Conservation (phyloP, 345 rosid species). For the Anastatica hierochuntica region DNA sequence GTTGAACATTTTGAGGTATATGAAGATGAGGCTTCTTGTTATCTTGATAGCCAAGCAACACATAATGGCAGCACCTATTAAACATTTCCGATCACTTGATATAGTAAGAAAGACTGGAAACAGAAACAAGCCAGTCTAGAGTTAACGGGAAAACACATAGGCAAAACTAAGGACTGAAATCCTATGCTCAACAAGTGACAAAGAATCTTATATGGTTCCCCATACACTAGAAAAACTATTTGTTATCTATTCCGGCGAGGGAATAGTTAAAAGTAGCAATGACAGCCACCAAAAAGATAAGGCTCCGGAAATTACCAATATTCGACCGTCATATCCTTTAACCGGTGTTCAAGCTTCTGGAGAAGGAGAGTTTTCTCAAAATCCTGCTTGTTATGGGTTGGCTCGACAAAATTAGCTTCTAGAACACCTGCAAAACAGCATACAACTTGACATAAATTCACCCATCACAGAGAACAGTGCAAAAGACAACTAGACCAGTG, state of each 20-base stretch:
- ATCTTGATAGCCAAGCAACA: slow-evolving; percentile 65
- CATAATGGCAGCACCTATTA: slow-evolving; percentile 70
- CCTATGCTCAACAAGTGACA: slow-evolving; percentile 5
- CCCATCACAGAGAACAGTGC: neutral
- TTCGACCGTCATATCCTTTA: slow-evolving; percentile 88
- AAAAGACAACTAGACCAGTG: neutral
- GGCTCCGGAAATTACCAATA: slow-evolving; percentile 49
- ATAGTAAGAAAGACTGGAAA: slow-evolving; percentile 4
- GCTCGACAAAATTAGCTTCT: slow-evolving; percentile 90
- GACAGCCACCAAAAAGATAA: neutral
- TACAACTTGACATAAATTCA: slow-evolving; percentile 4
- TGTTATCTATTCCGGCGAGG: neutral
- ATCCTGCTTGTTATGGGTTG: slow-evolving; percentile 94
- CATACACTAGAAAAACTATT: slow-evolving; percentile 8
- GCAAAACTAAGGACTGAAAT: neutral
- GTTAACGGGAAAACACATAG: neutral
- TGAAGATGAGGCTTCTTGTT: slow-evolving; percentile 34
- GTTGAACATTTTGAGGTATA: slow-evolving; percentile 17
- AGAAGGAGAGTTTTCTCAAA: slow-evolving; percentile 92
- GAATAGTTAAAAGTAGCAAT: neutral
- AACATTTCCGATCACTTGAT: slow-evolving; percentile 14
- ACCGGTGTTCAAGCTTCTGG: slow-evolving; percentile 84
- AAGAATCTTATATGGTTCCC: neutral
- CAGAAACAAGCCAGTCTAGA: slow-evolving; percentile 1
- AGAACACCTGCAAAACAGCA: slow-evolving; percentile 51